Base-by-base conservation (phyloP, 768 basidiomycete species). In the Hortiboletus flavorubellus region DNA sequence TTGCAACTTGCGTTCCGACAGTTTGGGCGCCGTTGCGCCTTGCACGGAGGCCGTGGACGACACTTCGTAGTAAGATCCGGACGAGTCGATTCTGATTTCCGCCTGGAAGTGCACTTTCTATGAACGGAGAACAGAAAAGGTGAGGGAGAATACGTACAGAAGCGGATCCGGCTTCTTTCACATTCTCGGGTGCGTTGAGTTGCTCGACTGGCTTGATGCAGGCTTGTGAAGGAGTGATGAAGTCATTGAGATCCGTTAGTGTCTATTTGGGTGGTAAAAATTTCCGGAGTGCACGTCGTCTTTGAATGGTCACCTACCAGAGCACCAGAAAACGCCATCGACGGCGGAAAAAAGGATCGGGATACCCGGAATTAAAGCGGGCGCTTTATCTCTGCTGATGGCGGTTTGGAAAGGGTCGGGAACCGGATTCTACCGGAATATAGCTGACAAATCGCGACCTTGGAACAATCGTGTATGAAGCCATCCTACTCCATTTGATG, bases 181-280 rank as follows among this genome's bases (percentile, higher is more conserved):
- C 47, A 5, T 65, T 80, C 70, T 75, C 80, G 70, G 65, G 65
- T 38, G 58, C 51, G 42, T 80, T 79, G 9, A 73, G 71, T 55
- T 80, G 76, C 62, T 85, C 78, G 23, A 98, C 93, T 0, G 97
- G 96, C 66, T 98, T 97, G 73, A 98, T 98, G 72, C 97, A 99
- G 18, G 90, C 90, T 73, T 98, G 96, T 2, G 93, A 89, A 2
- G 97, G 97, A 0, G 92, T 89, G 41, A 99, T 91, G 70, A 94
- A 99, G 72, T 98, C 97, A 70, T 98, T 98, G 47, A 98, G 80
- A 72, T 96, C 95, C 18, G 92, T 93, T 45, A 98, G 75, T 9
- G 89, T 94, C 92, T 94, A 49, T 33, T 54, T 46, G 11, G 33
- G 50, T 47, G 34, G 56, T 45, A 30, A 59, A 26, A 56, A 54